Percentiles rank a stretch among this genome's conserved stretches.
Conservation (phyloP, 768 basidiomycete species). For the Polyporus arcularius region DNA sequence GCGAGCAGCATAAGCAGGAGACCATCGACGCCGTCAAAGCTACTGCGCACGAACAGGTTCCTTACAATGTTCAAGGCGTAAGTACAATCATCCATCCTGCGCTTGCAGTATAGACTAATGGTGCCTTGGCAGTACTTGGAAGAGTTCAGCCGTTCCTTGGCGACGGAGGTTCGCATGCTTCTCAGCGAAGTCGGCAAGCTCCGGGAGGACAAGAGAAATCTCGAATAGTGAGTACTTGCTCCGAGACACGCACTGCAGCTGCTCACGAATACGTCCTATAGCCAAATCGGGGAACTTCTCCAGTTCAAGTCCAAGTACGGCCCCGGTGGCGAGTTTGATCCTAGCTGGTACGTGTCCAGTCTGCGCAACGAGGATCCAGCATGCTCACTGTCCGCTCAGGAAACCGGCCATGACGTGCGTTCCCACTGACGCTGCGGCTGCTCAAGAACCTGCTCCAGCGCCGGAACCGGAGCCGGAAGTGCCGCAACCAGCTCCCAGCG, state of each 20-base stretch:
- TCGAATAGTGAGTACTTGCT: constrained; percentile 70
- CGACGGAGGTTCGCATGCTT: constrained; percentile 81
- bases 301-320: constrained; percentile 74
- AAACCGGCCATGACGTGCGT: constrained; percentile 20
- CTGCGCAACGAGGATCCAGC: too few species aligned
- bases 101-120: constrained; percentile 2
- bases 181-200: constrained; percentile 83
- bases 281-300: constrained; percentile 75
- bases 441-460: constrained; percentile 24
- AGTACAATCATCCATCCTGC: constrained; percentile 27
- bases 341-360: constrained; percentile 59
- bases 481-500: constrained; percentile 21
- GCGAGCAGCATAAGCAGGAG: constrained; percentile 60
- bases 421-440: constrained; percentile 20
- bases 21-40: constrained; percentile 66
- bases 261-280: constrained; percentile 29
- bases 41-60: constrained; percentile 75
- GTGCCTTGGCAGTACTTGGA: constrained; percentile 64
- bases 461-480: constrained; percentile 24
- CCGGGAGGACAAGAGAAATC: constrained; percentile 72
- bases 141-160: constrained; percentile 84
- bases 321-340: constrained; percentile 84
- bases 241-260: background rate
- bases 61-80: constrained; percentile 84
- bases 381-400: background rate